Conservation (phyloP, 192 early-diverging fungal genomes). For the Geranomyces michiganensis region DNA sequence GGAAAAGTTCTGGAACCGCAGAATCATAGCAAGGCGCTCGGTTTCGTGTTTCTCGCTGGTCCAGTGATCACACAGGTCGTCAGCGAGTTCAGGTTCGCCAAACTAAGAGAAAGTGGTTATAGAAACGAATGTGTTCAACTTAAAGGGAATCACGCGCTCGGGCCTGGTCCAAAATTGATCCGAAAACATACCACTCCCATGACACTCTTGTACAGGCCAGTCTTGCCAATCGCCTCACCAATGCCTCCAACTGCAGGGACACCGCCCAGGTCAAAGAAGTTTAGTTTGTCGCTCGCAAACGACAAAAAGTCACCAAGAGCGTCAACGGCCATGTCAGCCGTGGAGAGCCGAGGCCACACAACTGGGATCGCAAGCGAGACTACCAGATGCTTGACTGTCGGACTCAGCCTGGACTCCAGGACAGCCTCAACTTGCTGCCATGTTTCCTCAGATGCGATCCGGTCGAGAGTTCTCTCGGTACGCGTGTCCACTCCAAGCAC, state of each 20-base stretch:
- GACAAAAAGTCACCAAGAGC: slow-evolving; percentile 44
- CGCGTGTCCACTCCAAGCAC: slow-evolving; percentile 72
- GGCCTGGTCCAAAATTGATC: background rate
- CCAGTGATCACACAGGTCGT: slow-evolving; percentile 80
- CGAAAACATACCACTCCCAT: slow-evolving; percentile 47
- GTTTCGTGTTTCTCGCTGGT: slow-evolving; percentile 67
- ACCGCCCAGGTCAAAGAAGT: slow-evolving; percentile 5
- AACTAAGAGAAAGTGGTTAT: slow-evolving; percentile 47
- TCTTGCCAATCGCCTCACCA: slow-evolving; percentile 32
- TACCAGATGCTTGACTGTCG: slow-evolving; percentile 66
- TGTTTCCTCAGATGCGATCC: slow-evolving; percentile 59
- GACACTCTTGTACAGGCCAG: slow-evolving; percentile 30
- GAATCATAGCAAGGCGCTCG: slow-evolving; percentile 71
- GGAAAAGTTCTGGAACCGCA: slow-evolving; percentile 70
- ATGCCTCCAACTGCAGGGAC: slow-evolving; percentile 8
- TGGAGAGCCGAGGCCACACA: slow-evolving; percentile 72
- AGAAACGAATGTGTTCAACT: no score
- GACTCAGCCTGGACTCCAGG: slow-evolving; percentile 50
- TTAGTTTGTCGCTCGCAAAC: slow-evolving; percentile 15
- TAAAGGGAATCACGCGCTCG: no score
- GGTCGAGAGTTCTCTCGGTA: slow-evolving; percentile 67
- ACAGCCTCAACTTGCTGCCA: slow-evolving; percentile 62
- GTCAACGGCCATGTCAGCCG: slow-evolving; percentile 69
- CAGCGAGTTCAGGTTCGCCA: slow-evolving; percentile 82
- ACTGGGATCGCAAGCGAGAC: slow-evolving; percentile 74